Base-by-base conservation (phyloP, 179 eudicot genomes). In the Monotropa hypopitys region DNA sequence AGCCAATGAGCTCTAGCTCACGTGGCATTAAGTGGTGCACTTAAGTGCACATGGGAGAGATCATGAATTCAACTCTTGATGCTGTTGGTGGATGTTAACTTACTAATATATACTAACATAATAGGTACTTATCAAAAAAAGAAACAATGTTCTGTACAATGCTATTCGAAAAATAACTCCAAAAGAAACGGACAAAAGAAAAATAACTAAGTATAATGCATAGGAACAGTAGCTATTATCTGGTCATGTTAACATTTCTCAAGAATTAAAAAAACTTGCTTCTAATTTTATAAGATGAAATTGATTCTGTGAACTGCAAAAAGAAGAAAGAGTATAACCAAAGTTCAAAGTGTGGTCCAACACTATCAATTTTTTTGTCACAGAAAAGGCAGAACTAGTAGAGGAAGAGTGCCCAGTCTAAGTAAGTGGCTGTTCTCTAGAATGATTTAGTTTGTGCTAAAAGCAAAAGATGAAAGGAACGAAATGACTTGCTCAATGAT, bases 401-500 rank as follows among this genome's bases (percentile, higher is more conserved):
- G 57, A 71, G 73, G 57, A 16, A 70, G 38, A 46, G 74, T 56
- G 40, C 57, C 21, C 42, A 47, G 74, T 12, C 18, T 13, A 38
- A 5, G n/a, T 23, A 47, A n/a, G 54, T 13, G 74, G 5, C 56
- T 26, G 40, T 1, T 28, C 56, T 28, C 40, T 16, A 71, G 53
- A 71, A 71, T 71, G 33, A 71, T 71, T 71, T 71, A 71, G 13
- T 12, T 28, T n/a, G 20, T 42, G 23, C 21, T n/a, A 23, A 71
- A 75, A 61, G 70, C 13, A 59, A 75, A 75, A 75, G 70, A 43
- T 28, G 42, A 32, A 62, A 30, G 45, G 45, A 38, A 42, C 47
- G 35, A 28, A 20, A 30, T 76, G 78, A 76, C 59, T 75, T 43
- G 57, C 18, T 9, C 50, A 54, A 56, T 23, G 43, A 45, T 9